Evolutionary conservation across 371 early-diverging fungal species (phyloP).

Genomic region (Syncephalastrum monosporum): DNA sequence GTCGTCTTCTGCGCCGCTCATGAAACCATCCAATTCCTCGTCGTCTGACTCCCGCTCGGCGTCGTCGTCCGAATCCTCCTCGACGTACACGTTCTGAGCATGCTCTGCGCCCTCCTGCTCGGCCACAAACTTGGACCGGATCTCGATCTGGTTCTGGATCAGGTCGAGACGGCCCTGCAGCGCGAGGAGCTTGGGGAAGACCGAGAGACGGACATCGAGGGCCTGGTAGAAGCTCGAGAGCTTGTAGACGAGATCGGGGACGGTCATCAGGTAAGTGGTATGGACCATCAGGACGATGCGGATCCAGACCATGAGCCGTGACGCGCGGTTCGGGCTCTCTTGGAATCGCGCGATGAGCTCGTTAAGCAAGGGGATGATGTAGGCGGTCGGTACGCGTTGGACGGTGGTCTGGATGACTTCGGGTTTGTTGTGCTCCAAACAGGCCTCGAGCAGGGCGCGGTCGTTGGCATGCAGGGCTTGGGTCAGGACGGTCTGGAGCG

Average conservation of each 20-base stretch:
- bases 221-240: constrained; percentile 72
- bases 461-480: constrained; percentile 82
- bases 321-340: constrained; percentile 66
- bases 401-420: constrained; percentile 71
- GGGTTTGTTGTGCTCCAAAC: constrained; percentile 59
- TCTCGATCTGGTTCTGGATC: constrained; percentile 68
- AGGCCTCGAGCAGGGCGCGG: constrained; percentile 61
- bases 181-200: constrained; percentile 63
- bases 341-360: constrained; percentile 66
- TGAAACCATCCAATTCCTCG: constrained; percentile 22
- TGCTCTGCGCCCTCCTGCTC: constrained; percentile 15
- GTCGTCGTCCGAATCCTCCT: constrained; percentile 58
- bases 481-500: constrained; percentile 70
- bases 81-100: constrained; percentile 47
- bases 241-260: constrained; percentile 63
- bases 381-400: constrained; percentile 64
- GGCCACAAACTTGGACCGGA: constrained; percentile 50
- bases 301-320: constrained; percentile 72
- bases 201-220: constrained; percentile 60
- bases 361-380: constrained; percentile 73
- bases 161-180: constrained; percentile 80
- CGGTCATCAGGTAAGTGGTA: constrained; percentile 70
- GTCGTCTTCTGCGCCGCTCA: constrained; percentile 11
- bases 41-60: constrained; percentile 41
- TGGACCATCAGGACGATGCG: constrained; percentile 69